Evolutionary conservation across 805 yeast species (phyloP), one percentile per base, ranked within the genome.

Genomic region (Candida morakotiae): DNA sequence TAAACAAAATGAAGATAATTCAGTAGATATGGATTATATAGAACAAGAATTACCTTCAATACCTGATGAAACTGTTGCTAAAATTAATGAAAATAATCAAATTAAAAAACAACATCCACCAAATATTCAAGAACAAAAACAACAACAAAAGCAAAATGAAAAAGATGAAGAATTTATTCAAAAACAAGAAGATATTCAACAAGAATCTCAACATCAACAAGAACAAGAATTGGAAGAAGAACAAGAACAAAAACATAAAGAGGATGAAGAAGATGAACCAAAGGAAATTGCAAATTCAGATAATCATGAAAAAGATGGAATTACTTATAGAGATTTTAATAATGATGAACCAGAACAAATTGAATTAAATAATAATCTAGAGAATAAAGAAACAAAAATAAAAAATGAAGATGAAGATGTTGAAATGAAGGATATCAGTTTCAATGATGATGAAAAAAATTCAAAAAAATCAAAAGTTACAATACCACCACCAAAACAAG

Each of bases 401-500:
- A 26, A 35, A 19, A 31, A 40, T 14, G 20, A 17, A 17, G 34
- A 14, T 5, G 42, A 34, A 25, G 37, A 35, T 15, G 27, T 35
- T 20, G 37, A 39, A n/a, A 23, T 31, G 19, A 25, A 26, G 14
- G 27, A 13, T 21, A 22, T 4, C 10, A 24, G 26, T 24, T 34
- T 3, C 17, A 35, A 36, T 16, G 34, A 26, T 15, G 41, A 34
- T 9, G 35, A 17, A 3, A 19, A 19, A 9, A 27, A 27, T 13
- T 17, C 31, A n/a, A n/a, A n/a, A n/a, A 14, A 34, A 38, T 9
- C 17, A 17, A 32, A 16, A 22, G 35, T 8, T 11, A 19, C 32
- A 9, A 9, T 31, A 9, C 19, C 32, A 8, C 13, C 13, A 22
- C 27, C 15, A 17, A 14, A 33, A 32, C 21, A 14, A n/a, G 2